Base-by-base conservation (phyloP, 352 stramenopile species). In the Phytophthora pseudosyringae region DNA sequence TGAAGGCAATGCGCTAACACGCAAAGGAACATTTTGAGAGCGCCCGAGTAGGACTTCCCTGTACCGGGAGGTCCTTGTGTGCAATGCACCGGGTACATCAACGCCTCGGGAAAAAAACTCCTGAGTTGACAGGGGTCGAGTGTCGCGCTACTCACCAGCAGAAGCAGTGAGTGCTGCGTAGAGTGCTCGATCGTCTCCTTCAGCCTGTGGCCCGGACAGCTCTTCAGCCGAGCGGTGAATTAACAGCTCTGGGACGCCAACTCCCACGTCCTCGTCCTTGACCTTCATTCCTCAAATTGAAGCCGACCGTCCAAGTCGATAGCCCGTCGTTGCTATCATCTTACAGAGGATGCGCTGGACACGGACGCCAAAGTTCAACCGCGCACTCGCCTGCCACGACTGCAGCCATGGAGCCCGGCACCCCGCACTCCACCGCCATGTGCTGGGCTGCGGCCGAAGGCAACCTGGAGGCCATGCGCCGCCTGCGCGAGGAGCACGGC, bases 31-130 rank as follows among this genome's bases (percentile, higher is more conserved):
- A n/a, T n/a, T n/a, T n/a, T n/a, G n/a, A n/a, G n/a, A n/a, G n/a
- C 86, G 5, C 90, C 90, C 43, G 97, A 76, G 53, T 97, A 98
- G 7, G 87, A 97, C 46, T 97, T 98, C 13, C 91, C 90, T 18
- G 88, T 95, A n/a, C 89, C 82, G 29, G 85, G 78, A 25, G 91
- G 91, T 6, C 91, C 91, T 69, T 97, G 91, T 5, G 90, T 94
- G 28, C 93, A 91, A 52, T 91, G 81, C 33, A 97, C 89, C n/a
- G 86, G 73, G 35, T 88, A 87, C 13, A 76, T 76, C 11, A 98
- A 69, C 2, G 82, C 77, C n/a, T 80, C 73, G n/a, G n/a, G n/a
- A 9, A 90, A 61, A 60, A 94, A 96, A 43, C 76, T 88, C 36
- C 88, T 81, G 2, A 97, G 59, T 47, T 94, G 81, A 5, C 87